Evolutionary conservation across 805 yeast species (phyloP).

Genomic region (Saccharomycopsis sp.): DNA sequence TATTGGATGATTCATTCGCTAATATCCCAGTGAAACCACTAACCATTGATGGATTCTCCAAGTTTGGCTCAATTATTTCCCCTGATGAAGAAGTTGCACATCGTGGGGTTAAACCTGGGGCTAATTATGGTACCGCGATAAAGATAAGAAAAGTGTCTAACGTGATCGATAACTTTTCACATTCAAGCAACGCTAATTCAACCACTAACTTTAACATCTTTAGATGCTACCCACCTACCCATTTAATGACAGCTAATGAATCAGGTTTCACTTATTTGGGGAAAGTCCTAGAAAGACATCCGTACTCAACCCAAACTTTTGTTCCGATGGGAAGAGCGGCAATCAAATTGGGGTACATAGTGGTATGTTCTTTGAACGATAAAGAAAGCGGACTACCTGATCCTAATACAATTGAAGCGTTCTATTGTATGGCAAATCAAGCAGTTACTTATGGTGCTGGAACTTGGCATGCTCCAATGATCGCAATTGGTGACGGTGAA

Average conservation of each 20-base stretch:
- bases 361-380: constrained; percentile 66
- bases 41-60: constrained; percentile 10
- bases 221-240: constrained; percentile 71
- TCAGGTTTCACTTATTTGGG: constrained; percentile 34
- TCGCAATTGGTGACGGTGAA: constrained; percentile 51
- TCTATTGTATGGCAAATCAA: constrained; percentile 73
- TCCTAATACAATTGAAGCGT: constrained; percentile 53
- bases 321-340: constrained; percentile 83
- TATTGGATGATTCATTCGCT: constrained; percentile 1
- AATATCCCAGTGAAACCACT: constrained; percentile 12
- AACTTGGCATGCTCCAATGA: constrained; percentile 97
- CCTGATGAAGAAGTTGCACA: constrained; percentile 18
- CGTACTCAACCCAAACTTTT: constrained; percentile 82
- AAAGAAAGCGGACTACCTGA: constrained; percentile 48
- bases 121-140: constrained; percentile 92
- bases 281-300: constrained; percentile 84
- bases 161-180: constrained; percentile 43
- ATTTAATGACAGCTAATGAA: constrained; percentile 34
- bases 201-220: constrained; percentile 77
- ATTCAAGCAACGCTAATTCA: constrained; percentile 26
- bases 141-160: constrained; percentile 72
- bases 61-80: constrained; percentile 20
- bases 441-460: constrained; percentile 81
- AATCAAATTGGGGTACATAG: constrained; percentile 52
- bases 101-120: constrained; percentile 27